Conservation (phyloP, 1,139 yeast genomes). For the Taphrina sp. region DNA sequence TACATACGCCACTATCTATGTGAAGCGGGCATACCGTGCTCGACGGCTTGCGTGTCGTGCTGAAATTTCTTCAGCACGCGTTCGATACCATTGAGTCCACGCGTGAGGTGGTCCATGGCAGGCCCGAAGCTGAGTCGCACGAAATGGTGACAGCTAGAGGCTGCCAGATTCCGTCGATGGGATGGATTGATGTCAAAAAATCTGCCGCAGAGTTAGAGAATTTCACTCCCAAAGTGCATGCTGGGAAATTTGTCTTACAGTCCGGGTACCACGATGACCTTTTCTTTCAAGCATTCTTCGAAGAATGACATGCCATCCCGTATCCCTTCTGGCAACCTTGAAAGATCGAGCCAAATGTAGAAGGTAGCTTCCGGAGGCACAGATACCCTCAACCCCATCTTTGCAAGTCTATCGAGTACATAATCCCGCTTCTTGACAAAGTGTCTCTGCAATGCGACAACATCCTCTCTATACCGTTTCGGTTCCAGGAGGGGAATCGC, state of each 20-base stretch:
- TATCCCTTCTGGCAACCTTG: conserved; percentile 60
- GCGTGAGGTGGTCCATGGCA: conserved; percentile 54
- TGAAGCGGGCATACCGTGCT: conserved; percentile 7
- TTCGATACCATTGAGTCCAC: conserved; percentile 69
- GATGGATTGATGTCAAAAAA: conserved; percentile 66
- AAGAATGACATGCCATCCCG: conserved; percentile 64
- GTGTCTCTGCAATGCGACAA: conserved; percentile 61
- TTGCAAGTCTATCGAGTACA: conserved; percentile 52
- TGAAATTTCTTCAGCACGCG: conserved; percentile 50
- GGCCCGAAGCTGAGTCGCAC: conserved; percentile 68
- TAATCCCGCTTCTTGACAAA: conserved; percentile 64
- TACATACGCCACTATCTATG: too few relatives aligned
- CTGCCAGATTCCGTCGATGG: conserved; percentile 60
- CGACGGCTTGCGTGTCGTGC: conserved; percentile 4
- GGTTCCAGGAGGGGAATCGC: conserved; percentile 62
- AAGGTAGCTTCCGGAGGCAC: conserved; percentile 63
- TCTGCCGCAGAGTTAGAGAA: conserved; percentile 1
- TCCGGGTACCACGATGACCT: conserved; percentile 66
- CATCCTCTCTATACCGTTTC: conserved; percentile 53
- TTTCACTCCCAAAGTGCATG: neutral
- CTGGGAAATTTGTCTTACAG: conserved; percentile 41
- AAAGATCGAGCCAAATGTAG: conserved; percentile 62
- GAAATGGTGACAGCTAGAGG: conserved; percentile 63
- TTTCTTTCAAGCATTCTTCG: conserved; percentile 66
- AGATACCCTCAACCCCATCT: conserved; percentile 59